Evolutionary conservation across 257 asterid species (phyloP), one percentile per base, ranked within the genome.

Genomic region (Ballota nigra): DNA sequence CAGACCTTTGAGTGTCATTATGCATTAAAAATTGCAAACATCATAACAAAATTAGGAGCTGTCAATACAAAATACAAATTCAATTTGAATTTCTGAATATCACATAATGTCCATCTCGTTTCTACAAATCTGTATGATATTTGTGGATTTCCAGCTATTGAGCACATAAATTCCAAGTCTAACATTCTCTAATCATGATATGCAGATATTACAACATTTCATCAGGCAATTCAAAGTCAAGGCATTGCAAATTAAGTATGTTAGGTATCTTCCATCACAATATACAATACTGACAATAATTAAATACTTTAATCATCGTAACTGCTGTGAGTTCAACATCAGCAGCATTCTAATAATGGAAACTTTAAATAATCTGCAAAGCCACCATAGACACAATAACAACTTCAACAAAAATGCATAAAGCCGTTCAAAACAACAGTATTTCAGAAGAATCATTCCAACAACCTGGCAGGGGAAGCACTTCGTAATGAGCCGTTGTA

Each of bases 401-500:
- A 52, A 28, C 61, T 68, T 41, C 12, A 58, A 28, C 22, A 47
- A 66, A 49, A 60, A 16, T 6, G 11, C 7, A 23, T 38, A 56
- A 74, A 66, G 6, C 33, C 34, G 58, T 41, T 52, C 15, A 19
- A 66, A 23, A 56, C 71, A 69, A 69, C 43, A 70, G 13, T 57
- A 53, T 55, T 70, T 29, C 19, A 66, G 19, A 68, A 68, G 55
- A 69, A 79, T 13, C 51, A 63, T 59, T 53, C 70, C 66, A 77
- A 78, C 83, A 68, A 94, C 99, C 99, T 94, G 95, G 79, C 99
- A 94, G 43, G 97, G 93, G 74, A 91, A 94, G 76, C 97, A 89
- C 80, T 88, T 88, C 79, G 79, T 78, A 38, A 94, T 91, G 63
- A 91, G 97, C 69, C 88, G 81, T 82, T 86, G 92, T 66, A 91